Evolutionary conservation across 2,329 filamentous ascomycete genomes (phyloP).

Genomic region (Emergomyces africanus): DNA sequence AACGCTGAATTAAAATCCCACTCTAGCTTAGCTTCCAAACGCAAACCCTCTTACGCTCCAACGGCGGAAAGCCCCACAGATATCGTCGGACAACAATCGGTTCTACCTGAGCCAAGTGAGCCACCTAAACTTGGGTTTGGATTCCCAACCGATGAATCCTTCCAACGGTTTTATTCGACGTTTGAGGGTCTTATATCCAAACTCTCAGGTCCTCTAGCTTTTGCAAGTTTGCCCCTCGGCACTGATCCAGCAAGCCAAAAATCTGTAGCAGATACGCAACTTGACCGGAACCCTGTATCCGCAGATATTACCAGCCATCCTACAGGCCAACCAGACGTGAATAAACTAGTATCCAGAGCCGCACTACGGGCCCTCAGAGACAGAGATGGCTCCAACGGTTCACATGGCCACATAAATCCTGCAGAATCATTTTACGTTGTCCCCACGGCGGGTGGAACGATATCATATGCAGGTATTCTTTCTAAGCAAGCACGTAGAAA

Average conservation of each 20-base stretch:
- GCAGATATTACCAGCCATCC: conserved; percentile 26
- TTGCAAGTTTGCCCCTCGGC: conserved; percentile 75
- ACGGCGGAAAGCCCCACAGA: conserved; percentile 23
- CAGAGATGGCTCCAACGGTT: conserved; percentile 45
- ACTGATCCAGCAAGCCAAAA: conserved; percentile 32
- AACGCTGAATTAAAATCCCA: conserved; percentile 9
- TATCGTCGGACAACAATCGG: conserved; percentile 21
- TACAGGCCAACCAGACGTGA: conserved; percentile 57
- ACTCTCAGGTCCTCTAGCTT: conserved; percentile 80
- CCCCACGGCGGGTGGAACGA: conserved; percentile 77
- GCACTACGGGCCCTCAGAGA: conserved; percentile 67
- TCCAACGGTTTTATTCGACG: conserved; percentile 80
- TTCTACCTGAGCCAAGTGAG: conserved; percentile 20
- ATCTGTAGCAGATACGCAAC: conserved; percentile 22
- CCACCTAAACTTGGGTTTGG: conserved; percentile 10
- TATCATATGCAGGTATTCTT: conserved; percentile 85
- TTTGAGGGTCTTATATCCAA: conserved; percentile 82
- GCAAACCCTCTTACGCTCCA: conserved; percentile 24
- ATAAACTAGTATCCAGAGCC: conserved; percentile 71
- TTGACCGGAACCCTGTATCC: conserved; percentile 26
- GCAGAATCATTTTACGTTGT: conserved; percentile 83
- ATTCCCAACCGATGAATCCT: conserved; percentile 54
- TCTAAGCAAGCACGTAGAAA: conserved; percentile 34
- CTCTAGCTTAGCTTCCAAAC: conserved; percentile 11
- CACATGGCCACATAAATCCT: conserved; percentile 38